Evolutionary conservation across 2,329 filamentous ascomycete genomes (phyloP), one percentile per base, ranked within the genome.

Genomic region (Lachnellula hyalina): DNA sequence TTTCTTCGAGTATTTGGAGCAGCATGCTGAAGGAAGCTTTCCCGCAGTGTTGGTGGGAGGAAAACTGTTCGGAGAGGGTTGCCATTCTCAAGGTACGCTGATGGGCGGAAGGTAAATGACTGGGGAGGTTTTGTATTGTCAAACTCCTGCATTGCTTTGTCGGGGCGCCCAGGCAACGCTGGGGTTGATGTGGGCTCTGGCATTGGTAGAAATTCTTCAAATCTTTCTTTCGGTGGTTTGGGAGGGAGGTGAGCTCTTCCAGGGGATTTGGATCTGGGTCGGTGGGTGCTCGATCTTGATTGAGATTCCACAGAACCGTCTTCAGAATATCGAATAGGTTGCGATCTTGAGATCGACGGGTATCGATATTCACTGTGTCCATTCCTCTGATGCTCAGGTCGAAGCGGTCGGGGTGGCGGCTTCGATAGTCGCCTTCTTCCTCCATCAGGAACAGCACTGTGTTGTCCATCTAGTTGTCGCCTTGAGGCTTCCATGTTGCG

Each of bases 1-100:
- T 95, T 95, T 3, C 78, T 78, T 32, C 75, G 75, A 0, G 94
- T 99, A 69, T 99, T 97, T 17, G 81, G 72, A 0, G 81, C 73
- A 0, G 92, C 93, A 32, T 91, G 75, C 3, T 81, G 73, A 17
- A 97, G 78, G 69, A 99, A 99, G 5, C 79, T 76, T 2, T 78
- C 73, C 28, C 91, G 89, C 1, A 99, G 79, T 12, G 82, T 79
- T 0, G 83, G 81, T 0, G 94, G 93, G 1, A 99, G 78, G 68
- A 97, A 96, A 35, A 99, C 78, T 0, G 92, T 90, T 35, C 94
- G 86, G 6, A 99, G 81, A 0, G 92, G 89, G 5, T 85, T 83
- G 17, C 93, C 94, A 63, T 90, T 92, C 70, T 99, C 94, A 15
- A 96, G 85, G 68, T 91, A 94, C 1, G 90, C 91, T 2, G 89